Conservation (phyloP, 2,329 filamentous ascomycete genomes). For the Coniochaeta sp. region DNA sequence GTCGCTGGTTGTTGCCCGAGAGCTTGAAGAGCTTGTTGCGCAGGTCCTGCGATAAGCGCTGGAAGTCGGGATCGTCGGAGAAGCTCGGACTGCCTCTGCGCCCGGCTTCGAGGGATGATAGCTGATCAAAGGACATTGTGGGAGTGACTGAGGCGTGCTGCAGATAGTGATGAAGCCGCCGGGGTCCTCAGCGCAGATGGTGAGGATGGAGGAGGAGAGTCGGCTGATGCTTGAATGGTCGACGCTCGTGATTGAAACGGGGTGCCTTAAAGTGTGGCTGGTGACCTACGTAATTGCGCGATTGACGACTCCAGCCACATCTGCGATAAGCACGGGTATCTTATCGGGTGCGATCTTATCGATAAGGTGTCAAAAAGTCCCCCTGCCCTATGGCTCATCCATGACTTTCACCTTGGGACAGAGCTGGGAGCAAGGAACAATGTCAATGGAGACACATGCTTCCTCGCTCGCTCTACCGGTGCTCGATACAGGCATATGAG, state of each 20-base stretch:
- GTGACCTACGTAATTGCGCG: neutral
- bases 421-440: neutral
- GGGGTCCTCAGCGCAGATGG: neutral
- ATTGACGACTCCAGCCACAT: neutral
- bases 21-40: slow-evolving; percentile 86
- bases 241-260: neutral
- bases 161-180: neutral
- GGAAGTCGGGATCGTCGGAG: slow-evolving; percentile 88
- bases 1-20: slow-evolving; percentile 77
- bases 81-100: slow-evolving; percentile 66
- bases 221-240: neutral
- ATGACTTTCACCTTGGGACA: neutral
- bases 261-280: neutral
- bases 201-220: neutral
- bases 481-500: neutral
- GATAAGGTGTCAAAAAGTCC: slow-evolving; percentile 10
- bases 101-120: slow-evolving; percentile 76
- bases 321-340: neutral
- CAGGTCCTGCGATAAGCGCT: slow-evolving; percentile 70
- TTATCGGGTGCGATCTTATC: slow-evolving; percentile 5
- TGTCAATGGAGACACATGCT: neutral
- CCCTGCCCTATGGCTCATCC: no score
- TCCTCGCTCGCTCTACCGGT: neutral
- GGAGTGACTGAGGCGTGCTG: neutral
- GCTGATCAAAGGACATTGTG: slow-evolving; percentile 84